Evolutionary conservation across 306 rosid genomes (phyloP).

Genomic region (Sphenostylis stenocarpa): DNA sequence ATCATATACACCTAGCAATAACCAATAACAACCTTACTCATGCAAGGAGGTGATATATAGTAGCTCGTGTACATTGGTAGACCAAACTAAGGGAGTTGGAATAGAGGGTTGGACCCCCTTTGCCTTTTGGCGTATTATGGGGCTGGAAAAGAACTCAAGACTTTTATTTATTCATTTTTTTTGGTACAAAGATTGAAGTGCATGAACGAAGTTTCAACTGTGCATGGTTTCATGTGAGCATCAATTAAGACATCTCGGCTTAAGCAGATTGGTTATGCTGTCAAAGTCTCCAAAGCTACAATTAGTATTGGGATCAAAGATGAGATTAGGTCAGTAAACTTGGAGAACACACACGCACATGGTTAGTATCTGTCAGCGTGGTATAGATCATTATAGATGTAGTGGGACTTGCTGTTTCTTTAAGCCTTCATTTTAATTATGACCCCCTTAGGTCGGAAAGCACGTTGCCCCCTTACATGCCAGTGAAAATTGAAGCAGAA

Average conservation of each 20-base stretch:
- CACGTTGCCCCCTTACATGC: conserved; percentile 35
- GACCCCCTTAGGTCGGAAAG: conserved; percentile 33
- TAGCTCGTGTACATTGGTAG: not conserved
- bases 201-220: conserved; percentile 27
- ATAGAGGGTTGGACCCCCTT: not conserved
- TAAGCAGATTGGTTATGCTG: conserved; percentile 26
- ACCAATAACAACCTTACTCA: not conserved
- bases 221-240: conserved; percentile 21
- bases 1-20: not conserved
- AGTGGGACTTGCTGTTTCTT: conserved; percentile 39
- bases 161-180: not conserved
- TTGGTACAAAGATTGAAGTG: conserved; percentile 24
- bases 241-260: conserved; percentile 29
- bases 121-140: not conserved
- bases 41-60: conserved; percentile 5
- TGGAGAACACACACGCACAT: conserved; percentile 5
- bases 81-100: not conserved
- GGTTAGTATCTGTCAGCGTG: conserved; percentile 11
- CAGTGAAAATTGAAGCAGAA: conserved; percentile 30
- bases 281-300: conserved; percentile 21
- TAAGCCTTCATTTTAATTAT: conserved; percentile 33
- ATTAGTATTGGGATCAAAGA: conserved; percentile 21
- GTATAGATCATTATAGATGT: conserved; percentile 17
- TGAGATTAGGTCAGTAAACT: conserved; percentile 12
- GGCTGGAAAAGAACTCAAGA: not conserved